These are phyloP conservation scores for Fomitopsis betulina DNA, from an alignment of 1,284 basidiomycete species.

Conservation along the genomic window DNA sequence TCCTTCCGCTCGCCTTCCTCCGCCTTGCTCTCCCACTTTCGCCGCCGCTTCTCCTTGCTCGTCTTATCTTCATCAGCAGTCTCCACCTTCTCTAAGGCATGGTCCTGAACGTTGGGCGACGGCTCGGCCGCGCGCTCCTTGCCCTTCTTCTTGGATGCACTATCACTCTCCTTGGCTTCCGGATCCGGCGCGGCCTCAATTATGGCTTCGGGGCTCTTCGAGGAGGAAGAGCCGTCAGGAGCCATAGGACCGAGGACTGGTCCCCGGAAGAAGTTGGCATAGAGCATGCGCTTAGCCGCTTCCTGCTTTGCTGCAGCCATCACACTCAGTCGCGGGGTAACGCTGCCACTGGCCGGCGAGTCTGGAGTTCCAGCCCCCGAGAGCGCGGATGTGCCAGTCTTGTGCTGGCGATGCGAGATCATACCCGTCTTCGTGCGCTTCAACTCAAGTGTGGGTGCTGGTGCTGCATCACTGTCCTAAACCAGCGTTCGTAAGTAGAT, in stretches of 20 bases:
- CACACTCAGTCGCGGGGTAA: slow-evolving; percentile 42
- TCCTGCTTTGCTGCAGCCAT: slow-evolving; percentile 71
- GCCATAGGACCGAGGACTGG: slow-evolving; percentile 51
- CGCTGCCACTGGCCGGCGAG: slow-evolving; percentile 21
- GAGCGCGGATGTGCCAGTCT: slow-evolving; percentile 40
- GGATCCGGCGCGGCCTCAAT: neutral
- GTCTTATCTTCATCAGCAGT: slow-evolving; percentile 12
- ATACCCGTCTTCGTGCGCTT: slow-evolving; percentile 73
- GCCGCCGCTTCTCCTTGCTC: slow-evolving; percentile 11
- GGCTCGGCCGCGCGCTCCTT: slow-evolving; percentile 6
- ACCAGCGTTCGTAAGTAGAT: neutral
- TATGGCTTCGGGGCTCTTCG: neutral
- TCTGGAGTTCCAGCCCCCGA: slow-evolving; percentile 45
- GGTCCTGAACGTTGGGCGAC: slow-evolving; percentile 1
- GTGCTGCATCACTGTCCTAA: slow-evolving; percentile 22
- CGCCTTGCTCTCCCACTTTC: slow-evolving; percentile 12
- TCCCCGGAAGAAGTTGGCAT: slow-evolving; percentile 79
- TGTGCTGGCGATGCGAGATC: slow-evolving; percentile 65
- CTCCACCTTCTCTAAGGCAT: slow-evolving; percentile 1
- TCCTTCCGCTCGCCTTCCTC: slow-evolving; percentile 8
- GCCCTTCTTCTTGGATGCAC: slow-evolving; percentile 8
- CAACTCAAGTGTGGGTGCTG: slow-evolving; percentile 27
- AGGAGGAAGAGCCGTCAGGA: slow-evolving; percentile 9
- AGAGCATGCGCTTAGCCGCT: slow-evolving; percentile 69
- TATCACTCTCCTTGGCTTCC: neutral